These are phyloP conservation scores for Kitagawia praeruptora DNA, from an alignment of 129 eudicot species.

Conservation along the genomic window DNA sequence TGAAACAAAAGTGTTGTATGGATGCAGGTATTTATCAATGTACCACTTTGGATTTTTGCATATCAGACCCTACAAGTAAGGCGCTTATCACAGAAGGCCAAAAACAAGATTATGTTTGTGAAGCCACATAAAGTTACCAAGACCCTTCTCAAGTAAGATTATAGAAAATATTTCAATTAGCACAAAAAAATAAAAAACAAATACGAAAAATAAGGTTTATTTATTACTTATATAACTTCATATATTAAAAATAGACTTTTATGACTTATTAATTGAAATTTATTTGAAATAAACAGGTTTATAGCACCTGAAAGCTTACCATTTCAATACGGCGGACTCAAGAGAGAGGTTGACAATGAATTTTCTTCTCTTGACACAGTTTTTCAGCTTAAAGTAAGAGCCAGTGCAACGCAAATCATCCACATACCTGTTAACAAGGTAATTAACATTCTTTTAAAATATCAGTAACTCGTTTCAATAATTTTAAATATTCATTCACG, in stretches of 20 bases:
- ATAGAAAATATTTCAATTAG: no score
- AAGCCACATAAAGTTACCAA: conserved; percentile 58
- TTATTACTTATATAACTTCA: no score
- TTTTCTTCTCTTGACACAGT: conserved; percentile 46
- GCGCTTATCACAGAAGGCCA: conserved; percentile 37
- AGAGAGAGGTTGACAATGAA: conserved; percentile 40
- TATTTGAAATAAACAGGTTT: conserved; percentile 29
- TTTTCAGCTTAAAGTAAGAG: conserved; percentile 30
- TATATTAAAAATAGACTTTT: background rate
- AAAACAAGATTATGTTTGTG: conserved; percentile 43
- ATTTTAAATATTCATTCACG: no score
- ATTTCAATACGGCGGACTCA: conserved; percentile 69
- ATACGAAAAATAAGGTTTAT: no score
- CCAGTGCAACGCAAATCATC: conserved; percentile 26
- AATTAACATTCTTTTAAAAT: background rate
- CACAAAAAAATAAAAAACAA: no score
- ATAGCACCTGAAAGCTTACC: conserved; percentile 53
- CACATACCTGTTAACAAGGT: conserved; percentile 30
- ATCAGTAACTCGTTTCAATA: background rate
- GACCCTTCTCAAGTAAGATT: conserved; percentile 78
- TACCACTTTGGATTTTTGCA: conserved; percentile 68
- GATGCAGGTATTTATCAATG: conserved; percentile 55
- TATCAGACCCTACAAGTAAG: conserved; percentile 49
- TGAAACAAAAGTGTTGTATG: background rate
- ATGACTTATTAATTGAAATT: background rate